Evolutionary conservation across 257 asterid species (phyloP).

Genomic region (Salvia splendens): DNA sequence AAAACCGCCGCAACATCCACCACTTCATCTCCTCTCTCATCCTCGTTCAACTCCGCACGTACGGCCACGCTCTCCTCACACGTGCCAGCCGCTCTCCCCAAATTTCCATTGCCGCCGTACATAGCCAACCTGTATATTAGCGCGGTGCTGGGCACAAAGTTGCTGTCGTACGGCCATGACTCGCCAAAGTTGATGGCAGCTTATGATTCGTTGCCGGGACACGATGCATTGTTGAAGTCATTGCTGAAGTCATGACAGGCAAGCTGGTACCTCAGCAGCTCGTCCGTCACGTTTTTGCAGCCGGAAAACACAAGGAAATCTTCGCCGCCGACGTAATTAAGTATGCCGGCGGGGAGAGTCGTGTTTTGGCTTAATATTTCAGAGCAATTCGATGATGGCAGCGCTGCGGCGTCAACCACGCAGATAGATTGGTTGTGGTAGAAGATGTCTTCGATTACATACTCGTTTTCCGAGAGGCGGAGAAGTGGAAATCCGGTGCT

Average conservation of each 20-base stretch:
- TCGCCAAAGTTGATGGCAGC: too few relatives aligned
- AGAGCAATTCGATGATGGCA: constrained; percentile 19
- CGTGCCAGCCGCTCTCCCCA: constrained; percentile 31
- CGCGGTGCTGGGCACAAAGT: constrained; percentile 22
- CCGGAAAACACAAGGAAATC: constrained; percentile 42
- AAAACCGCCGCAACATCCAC: constrained; percentile 33
- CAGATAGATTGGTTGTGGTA: constrained; percentile 28
- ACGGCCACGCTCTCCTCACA: constrained; percentile 45
- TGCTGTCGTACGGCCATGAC: too few relatives aligned
- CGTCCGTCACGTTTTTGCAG: not conserved
- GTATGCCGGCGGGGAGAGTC: not conserved
- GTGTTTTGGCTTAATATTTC: constrained; percentile 37
- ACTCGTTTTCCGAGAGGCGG: constrained; percentile 17
- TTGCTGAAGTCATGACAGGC: constrained; percentile 28
- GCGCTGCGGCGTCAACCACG: constrained; percentile 36
- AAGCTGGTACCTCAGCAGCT: constrained; percentile 27
- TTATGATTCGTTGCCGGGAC: too few relatives aligned
- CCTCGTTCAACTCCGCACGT: constrained; percentile 45
- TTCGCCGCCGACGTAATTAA: not conserved
- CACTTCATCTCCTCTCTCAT: constrained; percentile 12
- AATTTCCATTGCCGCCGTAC: constrained; percentile 30
- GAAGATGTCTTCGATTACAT: constrained; percentile 25
- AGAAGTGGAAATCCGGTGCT: constrained; percentile 40
- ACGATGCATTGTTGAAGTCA: too few relatives aligned
- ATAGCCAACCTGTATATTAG: constrained; percentile 36